A percentile compares a stretch with the other conserved stretches of the same genome.
These are phyloP conservation scores for Amanita fuliginea DNA, from an alignment of 768 basidiomycete species.

Conservation along the genomic window DNA sequence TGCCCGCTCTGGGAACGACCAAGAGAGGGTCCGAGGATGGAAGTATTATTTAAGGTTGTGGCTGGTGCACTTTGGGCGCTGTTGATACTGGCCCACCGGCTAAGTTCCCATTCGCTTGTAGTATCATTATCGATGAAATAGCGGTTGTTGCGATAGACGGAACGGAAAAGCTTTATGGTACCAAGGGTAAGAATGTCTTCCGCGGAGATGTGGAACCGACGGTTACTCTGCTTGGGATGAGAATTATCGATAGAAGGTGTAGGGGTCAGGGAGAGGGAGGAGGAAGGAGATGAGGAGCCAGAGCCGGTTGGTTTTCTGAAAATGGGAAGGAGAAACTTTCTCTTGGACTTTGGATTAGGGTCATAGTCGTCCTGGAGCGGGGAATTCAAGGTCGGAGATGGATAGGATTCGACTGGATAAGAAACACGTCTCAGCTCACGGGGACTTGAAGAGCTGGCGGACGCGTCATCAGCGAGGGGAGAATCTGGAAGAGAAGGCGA, in stretches of 20 bases:
- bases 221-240: conserved; percentile 9
- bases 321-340: conserved; percentile 17
- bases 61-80: conserved; percentile 7
- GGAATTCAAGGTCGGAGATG: conserved; percentile 8
- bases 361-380: conserved; percentile 2
- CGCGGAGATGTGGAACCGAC: conserved; percentile 17
- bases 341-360: conserved; percentile 11
- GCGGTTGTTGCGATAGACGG: conserved; percentile 18
- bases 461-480: conserved; percentile 8
- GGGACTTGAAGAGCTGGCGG: conserved; percentile 14
- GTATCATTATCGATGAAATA: conserved; percentile 5
- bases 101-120: conserved; percentile 15
- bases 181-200: conserved; percentile 27
- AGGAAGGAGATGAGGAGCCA: conserved; percentile 17
- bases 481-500: conserved; percentile 14
- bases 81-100: conserved; percentile 20
- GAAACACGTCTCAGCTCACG: conserved; percentile 12
- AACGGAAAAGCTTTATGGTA: conserved; percentile 27
- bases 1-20: conserved; percentile 21
- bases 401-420: conserved; percentile 10
- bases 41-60: conserved; percentile 7
- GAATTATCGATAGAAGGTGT: conserved; percentile 23
- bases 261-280: conserved; percentile 25
- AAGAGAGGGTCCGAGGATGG: conserved; percentile 18
- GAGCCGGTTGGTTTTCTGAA: conserved; percentile 12